These are phyloP conservation scores for Sporothrix curviconia DNA, from an alignment of 2,329 filamentous ascomycete genomes.

Conservation along the genomic window DNA sequence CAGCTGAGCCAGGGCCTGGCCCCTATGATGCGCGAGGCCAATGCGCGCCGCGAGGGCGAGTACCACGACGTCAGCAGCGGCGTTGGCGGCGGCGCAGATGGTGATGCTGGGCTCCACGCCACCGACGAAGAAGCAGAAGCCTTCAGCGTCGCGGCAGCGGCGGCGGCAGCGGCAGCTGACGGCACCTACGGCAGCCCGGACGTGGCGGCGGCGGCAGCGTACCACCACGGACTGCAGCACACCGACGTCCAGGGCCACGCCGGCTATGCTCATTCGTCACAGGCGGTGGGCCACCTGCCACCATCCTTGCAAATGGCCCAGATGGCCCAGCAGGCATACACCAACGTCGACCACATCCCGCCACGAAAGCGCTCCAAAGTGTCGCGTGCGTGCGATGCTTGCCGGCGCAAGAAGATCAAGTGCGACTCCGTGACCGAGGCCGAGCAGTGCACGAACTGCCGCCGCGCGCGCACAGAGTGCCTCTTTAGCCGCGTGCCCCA, in stretches of 20 bases:
- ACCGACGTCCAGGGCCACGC: conserved; percentile 19
- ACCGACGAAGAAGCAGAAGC: conserved; percentile 15
- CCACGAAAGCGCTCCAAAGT: conserved; percentile 78
- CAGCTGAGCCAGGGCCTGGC: conserved; percentile 51
- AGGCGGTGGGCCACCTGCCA: conserved; percentile 26
- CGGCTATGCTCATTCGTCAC: conserved; percentile 18
- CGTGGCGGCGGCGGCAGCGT: conserved; percentile 7
- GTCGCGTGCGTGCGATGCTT: conserved; percentile 83
- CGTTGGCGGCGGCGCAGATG: neutral
- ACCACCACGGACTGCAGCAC: conserved; percentile 19
- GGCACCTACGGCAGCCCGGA: neutral
- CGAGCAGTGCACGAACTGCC: conserved; percentile 74
- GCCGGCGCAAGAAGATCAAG: conserved; percentile 81
- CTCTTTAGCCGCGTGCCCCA: conserved; percentile 82
- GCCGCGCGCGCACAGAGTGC: conserved; percentile 67
- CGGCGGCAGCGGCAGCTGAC: neutral
- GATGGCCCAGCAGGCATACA: conserved; percentile 39
- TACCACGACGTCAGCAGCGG: conserved; percentile 9
- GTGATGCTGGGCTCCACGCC: conserved; percentile 16
- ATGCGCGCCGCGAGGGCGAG: conserved; percentile 28
- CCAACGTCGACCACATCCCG: conserved; percentile 50
- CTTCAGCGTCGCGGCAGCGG: neutral
- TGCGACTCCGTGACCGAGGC: conserved; percentile 75
- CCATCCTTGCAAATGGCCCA: conserved; percentile 30
- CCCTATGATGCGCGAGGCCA: conserved; percentile 43